These are phyloP conservation scores for Pseudonitzschia multiseries DNA, from an alignment of 108 stramenopile genomes.

Conservation along the genomic window DNA sequence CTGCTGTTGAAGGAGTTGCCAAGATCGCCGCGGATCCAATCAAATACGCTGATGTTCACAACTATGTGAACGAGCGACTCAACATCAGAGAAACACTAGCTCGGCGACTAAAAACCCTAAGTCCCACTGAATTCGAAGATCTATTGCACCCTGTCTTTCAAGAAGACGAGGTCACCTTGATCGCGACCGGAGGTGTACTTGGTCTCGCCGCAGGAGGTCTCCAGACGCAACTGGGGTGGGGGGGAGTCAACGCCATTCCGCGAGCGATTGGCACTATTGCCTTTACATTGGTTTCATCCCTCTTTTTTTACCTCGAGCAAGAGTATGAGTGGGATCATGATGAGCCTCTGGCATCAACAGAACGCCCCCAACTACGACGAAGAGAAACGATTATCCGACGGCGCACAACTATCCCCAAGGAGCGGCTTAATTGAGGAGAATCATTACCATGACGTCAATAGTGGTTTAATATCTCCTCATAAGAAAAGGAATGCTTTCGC, in stretches of 20 bases:
- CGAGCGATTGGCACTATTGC: constrained; percentile 51
- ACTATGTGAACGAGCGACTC: constrained; percentile 59
- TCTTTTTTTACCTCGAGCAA: constrained; percentile 31
- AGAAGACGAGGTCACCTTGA: constrained; percentile 92
- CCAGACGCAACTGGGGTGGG: constrained; percentile 78
- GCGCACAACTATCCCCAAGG: constrained; percentile 3
- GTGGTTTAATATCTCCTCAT: too few relatives aligned
- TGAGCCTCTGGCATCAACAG: constrained; percentile 37
- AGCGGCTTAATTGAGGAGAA: neutral
- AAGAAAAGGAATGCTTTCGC: too few relatives aligned
- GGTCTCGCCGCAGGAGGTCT: constrained; percentile 76
- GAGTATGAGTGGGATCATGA: constrained; percentile 38
- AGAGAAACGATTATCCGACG: constrained; percentile 27
- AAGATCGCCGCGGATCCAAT: constrained; percentile 57
- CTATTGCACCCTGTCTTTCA: constrained; percentile 93
- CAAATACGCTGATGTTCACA: constrained; percentile 57
- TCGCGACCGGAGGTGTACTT: constrained; percentile 86
- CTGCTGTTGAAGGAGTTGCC: constrained; percentile 60
- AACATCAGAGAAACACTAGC: constrained; percentile 74
- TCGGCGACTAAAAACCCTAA: constrained; percentile 64
- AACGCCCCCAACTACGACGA: constrained; percentile 37
- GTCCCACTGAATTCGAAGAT: constrained; percentile 84
- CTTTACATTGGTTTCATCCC: constrained; percentile 24
- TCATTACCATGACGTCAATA: too few relatives aligned
- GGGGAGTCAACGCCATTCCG: constrained; percentile 61